Percentiles rank a stretch among this genome's conserved stretches.
phyloP scores from a whole-genome alignment of 2,329 filamentous ascomycete genomes.

The Colletotrichum paranaense region DNA sequence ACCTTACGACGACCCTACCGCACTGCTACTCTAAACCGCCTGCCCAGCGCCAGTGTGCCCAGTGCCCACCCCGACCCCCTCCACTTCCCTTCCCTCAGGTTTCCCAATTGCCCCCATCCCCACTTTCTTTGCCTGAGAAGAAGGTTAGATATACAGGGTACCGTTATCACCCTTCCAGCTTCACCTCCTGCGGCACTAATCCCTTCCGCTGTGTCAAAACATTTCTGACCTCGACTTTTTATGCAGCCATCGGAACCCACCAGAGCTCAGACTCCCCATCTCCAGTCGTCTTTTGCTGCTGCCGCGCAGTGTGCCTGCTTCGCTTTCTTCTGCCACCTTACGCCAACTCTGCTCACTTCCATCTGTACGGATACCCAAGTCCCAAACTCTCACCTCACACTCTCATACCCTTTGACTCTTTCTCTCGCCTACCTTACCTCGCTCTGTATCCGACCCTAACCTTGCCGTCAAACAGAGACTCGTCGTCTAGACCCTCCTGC shows the following conservation, averaged over 20 bases:
- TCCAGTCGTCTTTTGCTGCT: slow-evolving; percentile 14
- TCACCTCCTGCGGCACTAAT: slow-evolving; percentile 51
- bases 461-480: slow-evolving; percentile 12
- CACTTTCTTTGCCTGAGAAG: slow-evolving; percentile 36
- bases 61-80: slow-evolving; percentile 30
- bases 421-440: background rate
- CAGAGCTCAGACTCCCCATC: slow-evolving; percentile 37
- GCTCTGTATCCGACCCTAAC: slow-evolving; percentile 13
- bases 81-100: slow-evolving; percentile 36
- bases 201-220: slow-evolving; percentile 50
- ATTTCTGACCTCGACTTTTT: slow-evolving; percentile 49
- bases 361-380: background rate
- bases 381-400: too few relatives aligned
- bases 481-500: slow-evolving; percentile 1
- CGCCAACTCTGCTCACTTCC: slow-evolving; percentile 6
- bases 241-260: slow-evolving; percentile 46
- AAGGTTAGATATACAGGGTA: slow-evolving; percentile 37
- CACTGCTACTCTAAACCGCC: slow-evolving; percentile 28
- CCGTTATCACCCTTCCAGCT: slow-evolving; percentile 38
- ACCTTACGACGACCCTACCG: slow-evolving; percentile 29
- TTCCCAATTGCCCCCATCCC: slow-evolving; percentile 35
- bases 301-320: slow-evolving; percentile 26
- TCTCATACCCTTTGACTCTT: background rate
- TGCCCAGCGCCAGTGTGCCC: slow-evolving; percentile 11
- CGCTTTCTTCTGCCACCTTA: slow-evolving; percentile 13